A percentile compares a stretch with the other conserved stretches of the same genome.
These are phyloP conservation scores for Diaporthe ampelina DNA, from an alignment of 2,329 filamentous ascomycete genomes.

Conservation along the genomic window DNA sequence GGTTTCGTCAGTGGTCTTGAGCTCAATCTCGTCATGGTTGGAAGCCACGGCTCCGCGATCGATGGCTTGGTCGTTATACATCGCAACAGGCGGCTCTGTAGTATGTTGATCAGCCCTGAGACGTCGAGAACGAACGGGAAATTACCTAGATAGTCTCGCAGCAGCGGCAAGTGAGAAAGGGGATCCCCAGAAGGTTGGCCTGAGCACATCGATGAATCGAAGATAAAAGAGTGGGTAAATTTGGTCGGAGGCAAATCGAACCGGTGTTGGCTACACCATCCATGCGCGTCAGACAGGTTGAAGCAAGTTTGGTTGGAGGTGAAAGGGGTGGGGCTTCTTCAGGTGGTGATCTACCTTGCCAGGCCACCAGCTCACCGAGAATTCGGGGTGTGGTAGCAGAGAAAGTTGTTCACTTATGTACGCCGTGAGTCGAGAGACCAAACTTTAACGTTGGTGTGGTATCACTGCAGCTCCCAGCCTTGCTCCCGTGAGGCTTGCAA, in stretches of 20 bases:
- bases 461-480: neutral
- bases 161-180: too few relatives aligned
- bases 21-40: slow-evolving; percentile 3
- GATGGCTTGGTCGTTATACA: neutral
- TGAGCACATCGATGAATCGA: too few relatives aligned
- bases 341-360: neutral
- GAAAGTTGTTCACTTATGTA: neutral
- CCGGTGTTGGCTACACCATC: neutral
- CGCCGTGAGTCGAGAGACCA: neutral
- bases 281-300: neutral
- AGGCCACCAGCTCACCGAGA: neutral
- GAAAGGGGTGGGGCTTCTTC: neutral
- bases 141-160: too few relatives aligned
- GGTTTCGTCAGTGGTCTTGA: neutral
- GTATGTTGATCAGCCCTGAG: neutral
- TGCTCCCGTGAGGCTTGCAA: neutral
- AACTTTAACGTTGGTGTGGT: neutral
- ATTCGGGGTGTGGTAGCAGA: neutral
- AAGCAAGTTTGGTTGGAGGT: neutral
- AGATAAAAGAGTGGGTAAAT: too few relatives aligned
- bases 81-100: neutral
- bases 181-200: too few relatives aligned
- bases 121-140: neutral
- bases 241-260: too few relatives aligned
- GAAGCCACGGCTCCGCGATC: neutral